A percentile compares a stretch with the other conserved stretches of the same genome.
These are phyloP conservation scores for Glycine latifolia DNA, from an alignment of 306 rosid species.

Conservation along the genomic window DNA sequence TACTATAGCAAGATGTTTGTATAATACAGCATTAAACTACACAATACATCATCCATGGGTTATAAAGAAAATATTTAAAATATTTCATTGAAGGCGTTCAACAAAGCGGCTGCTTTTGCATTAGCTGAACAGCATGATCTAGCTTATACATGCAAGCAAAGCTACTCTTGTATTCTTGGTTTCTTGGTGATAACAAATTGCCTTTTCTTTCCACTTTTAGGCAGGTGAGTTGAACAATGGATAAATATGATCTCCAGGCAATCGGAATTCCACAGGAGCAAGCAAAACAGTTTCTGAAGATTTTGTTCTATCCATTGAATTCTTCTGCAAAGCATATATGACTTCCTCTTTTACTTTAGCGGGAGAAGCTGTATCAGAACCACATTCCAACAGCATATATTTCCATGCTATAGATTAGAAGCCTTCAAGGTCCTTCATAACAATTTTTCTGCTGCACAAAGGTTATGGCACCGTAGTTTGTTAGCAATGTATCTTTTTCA, in stretches of 20 bases:
- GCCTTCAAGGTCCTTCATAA: constrained; percentile 11
- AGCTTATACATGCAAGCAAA: background rate
- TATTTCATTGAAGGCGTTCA: background rate
- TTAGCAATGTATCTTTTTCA: background rate
- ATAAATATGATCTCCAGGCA: constrained; percentile 31
- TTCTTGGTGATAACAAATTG: background rate
- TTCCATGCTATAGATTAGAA: constrained; percentile 29
- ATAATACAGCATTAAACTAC: background rate
- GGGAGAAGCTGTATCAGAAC: constrained; percentile 40
- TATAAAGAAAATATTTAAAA: constrained; percentile 2
- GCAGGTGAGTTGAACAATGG: constrained; percentile 48
- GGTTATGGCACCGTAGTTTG: constrained; percentile 7
- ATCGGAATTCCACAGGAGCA: constrained; percentile 32
- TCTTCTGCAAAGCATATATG: constrained; percentile 28
- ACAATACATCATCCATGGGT: background rate
- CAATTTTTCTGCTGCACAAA: constrained; percentile 33
- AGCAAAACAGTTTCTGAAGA: constrained; percentile 37
- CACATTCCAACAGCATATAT: constrained; percentile 35
- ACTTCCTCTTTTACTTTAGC: constrained; percentile 26
- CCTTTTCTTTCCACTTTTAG: constrained; percentile 35
- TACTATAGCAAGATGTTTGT: constrained; percentile 4
- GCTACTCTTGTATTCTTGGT: constrained; percentile 12
- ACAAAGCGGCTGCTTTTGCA: no score
- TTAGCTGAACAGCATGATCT: background rate
- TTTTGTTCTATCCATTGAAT: constrained; percentile 28